These are phyloP conservation scores for Neurospora sp. DNA, from an alignment of 2,329 filamentous ascomycete genomes.

Conservation along the genomic window DNA sequence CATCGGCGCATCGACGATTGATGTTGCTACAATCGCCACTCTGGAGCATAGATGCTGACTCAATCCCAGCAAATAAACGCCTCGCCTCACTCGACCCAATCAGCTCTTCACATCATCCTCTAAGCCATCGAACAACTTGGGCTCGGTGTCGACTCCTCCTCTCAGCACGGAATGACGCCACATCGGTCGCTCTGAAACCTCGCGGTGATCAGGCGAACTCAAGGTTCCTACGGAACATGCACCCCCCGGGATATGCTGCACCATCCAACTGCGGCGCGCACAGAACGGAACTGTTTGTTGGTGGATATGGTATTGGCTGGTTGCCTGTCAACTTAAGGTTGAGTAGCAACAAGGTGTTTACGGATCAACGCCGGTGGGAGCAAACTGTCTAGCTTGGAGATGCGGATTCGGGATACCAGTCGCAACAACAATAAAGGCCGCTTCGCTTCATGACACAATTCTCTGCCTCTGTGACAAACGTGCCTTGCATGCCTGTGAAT, in stretches of 20 bases:
- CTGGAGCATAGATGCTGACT: slow-evolving; percentile 24
- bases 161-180: slow-evolving; percentile 5
- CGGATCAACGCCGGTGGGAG: neutral
- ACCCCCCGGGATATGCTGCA: neutral
- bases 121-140: slow-evolving; percentile 24
- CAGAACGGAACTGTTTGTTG: slow-evolving; percentile 3
- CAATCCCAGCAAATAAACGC: slow-evolving; percentile 54
- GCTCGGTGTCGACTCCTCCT: slow-evolving; percentile 8
- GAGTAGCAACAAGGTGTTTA: slow-evolving; percentile 9
- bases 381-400: neutral
- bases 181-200: slow-evolving; percentile 1
- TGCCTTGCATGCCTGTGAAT: neutral
- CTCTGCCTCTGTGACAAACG: neutral
- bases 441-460: neutral
- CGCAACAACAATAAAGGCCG: neutral
- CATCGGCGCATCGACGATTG: neutral
- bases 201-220: neutral
- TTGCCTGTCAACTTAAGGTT: slow-evolving; percentile 18
- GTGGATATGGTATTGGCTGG: slow-evolving; percentile 16
- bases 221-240: neutral
- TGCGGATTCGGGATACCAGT: neutral
- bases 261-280: neutral
- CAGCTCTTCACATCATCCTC: slow-evolving; percentile 27
- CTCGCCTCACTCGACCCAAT: slow-evolving; percentile 45
- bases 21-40: neutral